phyloP scores from a whole-genome alignment of 768 basidiomycete species.

The Butyriboletus loyo region DNA sequence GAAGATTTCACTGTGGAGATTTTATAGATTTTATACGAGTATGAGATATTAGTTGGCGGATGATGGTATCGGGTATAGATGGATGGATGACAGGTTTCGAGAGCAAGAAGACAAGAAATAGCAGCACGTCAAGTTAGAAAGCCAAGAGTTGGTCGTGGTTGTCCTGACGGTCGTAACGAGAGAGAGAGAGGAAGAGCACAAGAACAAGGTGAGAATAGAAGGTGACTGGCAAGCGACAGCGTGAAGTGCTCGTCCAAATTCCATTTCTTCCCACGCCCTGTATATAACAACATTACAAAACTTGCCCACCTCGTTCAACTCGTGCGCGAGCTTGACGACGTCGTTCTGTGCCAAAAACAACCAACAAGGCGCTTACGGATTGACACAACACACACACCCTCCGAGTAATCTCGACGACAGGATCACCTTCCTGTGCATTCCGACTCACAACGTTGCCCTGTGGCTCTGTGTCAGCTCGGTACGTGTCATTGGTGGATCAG shows the following conservation, averaged over 20 bases:
- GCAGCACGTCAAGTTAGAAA: constrained; percentile 2
- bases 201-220: constrained; percentile 9
- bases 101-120: constrained; percentile 8
- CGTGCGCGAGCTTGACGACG: constrained; percentile 50
- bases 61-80: constrained; percentile 33
- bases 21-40: constrained; percentile 4
- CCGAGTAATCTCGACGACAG: constrained; percentile 46
- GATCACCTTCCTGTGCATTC: constrained; percentile 45
- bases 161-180: constrained; percentile 29
- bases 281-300: constrained; percentile 3
- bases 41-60: constrained; percentile 15
- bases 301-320: constrained; percentile 41
- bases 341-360: constrained; percentile 36
- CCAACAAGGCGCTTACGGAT: neutral
- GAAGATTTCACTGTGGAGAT: neutral
- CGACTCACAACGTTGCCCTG: constrained; percentile 44
- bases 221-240: constrained; percentile 10
- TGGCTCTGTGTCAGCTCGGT: neutral
- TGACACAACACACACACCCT: constrained; percentile 36
- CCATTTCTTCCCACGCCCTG: constrained; percentile 29
- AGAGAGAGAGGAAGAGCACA: constrained; percentile 9
- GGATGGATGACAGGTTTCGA: constrained; percentile 10
- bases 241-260: constrained; percentile 13
- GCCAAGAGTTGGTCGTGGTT: constrained; percentile 10
- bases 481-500: neutral